Base-by-base conservation (phyloP, 1,284 basidiomycete species). In the Trametes pubescens region DNA sequence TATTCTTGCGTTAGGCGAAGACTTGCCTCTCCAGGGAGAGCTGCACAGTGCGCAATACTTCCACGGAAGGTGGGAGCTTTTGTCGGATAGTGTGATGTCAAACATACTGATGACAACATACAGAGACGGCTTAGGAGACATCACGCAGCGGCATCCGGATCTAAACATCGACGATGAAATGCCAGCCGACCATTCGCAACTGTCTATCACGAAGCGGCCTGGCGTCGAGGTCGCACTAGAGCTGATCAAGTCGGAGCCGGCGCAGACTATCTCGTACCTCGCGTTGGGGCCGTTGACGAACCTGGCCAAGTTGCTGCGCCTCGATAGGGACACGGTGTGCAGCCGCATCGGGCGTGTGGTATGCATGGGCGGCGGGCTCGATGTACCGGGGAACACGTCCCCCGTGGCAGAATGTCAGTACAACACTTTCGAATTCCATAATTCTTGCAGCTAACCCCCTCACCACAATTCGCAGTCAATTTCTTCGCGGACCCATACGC, bases 361-460 rank as follows among this genome's bases (percentile, higher is more conserved):
- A 21, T 90, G 90, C 74, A 99, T 99, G 96, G 97, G 96, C n/a
- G 96, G 96, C n/a, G 90, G 94, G 1, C 78, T 99, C 34, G 95
- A 98, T 69, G 93, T 94, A 21, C 95, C 96, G 0, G 96, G 96
- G 2, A 99, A 99, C 74, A 94, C 91, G 0, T 89, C 84, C 16
- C 87, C 94, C 4, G 83, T 87, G 0, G 91, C 94, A 61, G 95
- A 97, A 76, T 94, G 92, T 91, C 72, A 68, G 80, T 4, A 16
- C 4, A 43, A 7, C 32, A 3, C 29, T 32, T 47, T 10, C 35
- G 35, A 32, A 8, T 18, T 11, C 6, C 18, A 54, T 47, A 37
- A 53, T 35, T 48, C 16, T 13, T 8, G 14, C 29, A 16, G 13
- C 38, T 51, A 24, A 64, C 55, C 40, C 3, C 21, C 11, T 46